Conservation (phyloP, 2,329 filamentous ascomycete genomes). For the Trichoderma endophyticum region DNA sequence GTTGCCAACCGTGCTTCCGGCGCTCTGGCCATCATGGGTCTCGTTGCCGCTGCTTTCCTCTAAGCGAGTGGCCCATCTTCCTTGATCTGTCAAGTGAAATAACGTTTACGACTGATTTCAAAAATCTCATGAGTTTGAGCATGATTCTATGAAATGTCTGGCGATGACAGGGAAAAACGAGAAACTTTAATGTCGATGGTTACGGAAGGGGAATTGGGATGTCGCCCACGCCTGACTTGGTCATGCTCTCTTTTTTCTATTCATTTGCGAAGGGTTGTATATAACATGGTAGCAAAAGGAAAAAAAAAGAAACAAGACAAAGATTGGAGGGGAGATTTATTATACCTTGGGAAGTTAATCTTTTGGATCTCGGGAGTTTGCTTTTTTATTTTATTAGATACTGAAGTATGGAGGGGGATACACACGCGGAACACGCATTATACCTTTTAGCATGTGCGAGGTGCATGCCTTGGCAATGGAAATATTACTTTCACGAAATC, state of each 20-base stretch:
- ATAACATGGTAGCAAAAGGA: constrained; percentile 1
- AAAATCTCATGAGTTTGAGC: constrained; percentile 16
- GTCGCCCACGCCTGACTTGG: not conserved
- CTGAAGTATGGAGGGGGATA: not conserved
- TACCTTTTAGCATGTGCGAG: constrained; percentile 9
- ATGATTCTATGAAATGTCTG: constrained; percentile 15
- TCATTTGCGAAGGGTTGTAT: constrained; percentile 2
- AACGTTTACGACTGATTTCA: constrained; percentile 5
- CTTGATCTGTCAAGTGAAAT: not conserved
- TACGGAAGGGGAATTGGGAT: not conserved
- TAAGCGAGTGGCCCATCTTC: constrained; percentile 28
- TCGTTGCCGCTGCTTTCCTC: constrained; percentile 41
- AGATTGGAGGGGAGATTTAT: not conserved
- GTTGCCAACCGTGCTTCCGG: constrained; percentile 33
- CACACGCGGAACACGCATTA: not conserved
- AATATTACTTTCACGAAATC: not conserved
- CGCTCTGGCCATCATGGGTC: constrained; percentile 37
- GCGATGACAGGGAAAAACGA: not conserved
- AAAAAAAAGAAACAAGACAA: not conserved
- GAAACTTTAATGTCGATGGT: not conserved
- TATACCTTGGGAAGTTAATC: constrained; percentile 11
- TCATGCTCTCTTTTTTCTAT: not conserved
- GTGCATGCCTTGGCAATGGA: constrained; percentile 3
- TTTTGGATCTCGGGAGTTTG: constrained; percentile 8
- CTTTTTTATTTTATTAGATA: constrained; percentile 3